phyloP scores from a whole-genome alignment of 1,139 yeast genomes.

The Hyphopichia pseudoburtonii region DNA sequence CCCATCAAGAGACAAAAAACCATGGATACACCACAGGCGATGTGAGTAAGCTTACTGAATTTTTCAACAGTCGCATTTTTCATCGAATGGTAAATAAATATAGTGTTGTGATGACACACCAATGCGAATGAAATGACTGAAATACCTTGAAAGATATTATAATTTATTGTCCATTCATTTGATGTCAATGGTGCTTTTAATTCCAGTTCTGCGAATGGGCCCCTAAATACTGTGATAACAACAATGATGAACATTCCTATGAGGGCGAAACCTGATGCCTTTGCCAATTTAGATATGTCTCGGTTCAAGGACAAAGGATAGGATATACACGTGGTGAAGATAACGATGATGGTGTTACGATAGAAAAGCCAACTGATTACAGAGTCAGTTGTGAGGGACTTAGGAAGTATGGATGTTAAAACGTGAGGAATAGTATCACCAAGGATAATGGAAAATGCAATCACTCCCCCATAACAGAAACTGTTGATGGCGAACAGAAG shows the following conservation, averaged over 20 bases:
- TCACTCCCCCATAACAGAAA: slow-evolving; percentile 92
- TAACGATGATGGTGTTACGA: slow-evolving; percentile 65
- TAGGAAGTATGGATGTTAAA: slow-evolving; percentile 63
- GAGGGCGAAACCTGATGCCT: slow-evolving; percentile 84
- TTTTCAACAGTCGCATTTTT: slow-evolving; percentile 72
- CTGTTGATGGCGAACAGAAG: slow-evolving; percentile 77
- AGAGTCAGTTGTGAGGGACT: slow-evolving; percentile 36
- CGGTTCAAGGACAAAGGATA: slow-evolving; percentile 79
- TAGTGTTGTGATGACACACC: slow-evolving; percentile 93
- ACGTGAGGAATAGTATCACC: slow-evolving; percentile 97
- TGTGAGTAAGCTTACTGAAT: slow-evolving; percentile 76
- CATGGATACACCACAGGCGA: slow-evolving; percentile 81
- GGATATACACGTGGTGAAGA: slow-evolving; percentile 72
- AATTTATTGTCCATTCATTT: slow-evolving; percentile 56
- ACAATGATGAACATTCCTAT: slow-evolving; percentile 83
- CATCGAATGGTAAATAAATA: slow-evolving; percentile 83
- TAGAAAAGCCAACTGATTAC: slow-evolving; percentile 53
- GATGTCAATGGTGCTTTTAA: slow-evolving; percentile 48
- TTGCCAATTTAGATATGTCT: slow-evolving; percentile 83
- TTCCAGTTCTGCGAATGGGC: slow-evolving; percentile 56
- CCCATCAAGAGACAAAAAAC: slow-evolving; percentile 80
- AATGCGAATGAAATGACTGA: slow-evolving; percentile 90
- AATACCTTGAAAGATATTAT: slow-evolving; percentile 79
- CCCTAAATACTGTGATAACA: slow-evolving; percentile 67
- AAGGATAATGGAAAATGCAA: slow-evolving; percentile 91